Evolutionary conservation across 2,329 filamentous ascomycete species (phyloP), one percentile per base, ranked within the genome.

Genomic region (Fusarium poae): DNA sequence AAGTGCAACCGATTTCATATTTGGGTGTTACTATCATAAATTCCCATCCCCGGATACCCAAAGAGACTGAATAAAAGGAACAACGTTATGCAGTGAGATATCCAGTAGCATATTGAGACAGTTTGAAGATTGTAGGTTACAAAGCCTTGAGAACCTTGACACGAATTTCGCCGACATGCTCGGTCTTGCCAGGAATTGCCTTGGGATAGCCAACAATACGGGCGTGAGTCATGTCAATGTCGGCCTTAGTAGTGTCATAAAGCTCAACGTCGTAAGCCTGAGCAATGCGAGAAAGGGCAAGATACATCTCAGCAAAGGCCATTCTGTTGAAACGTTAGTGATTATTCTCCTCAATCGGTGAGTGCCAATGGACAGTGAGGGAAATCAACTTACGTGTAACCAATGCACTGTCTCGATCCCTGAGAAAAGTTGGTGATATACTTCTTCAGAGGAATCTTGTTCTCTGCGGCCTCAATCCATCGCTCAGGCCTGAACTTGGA

Each of bases 361-460:
- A 12, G 12, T 39, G 4, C 39, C 8, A 1, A 42, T 42, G 16
- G 8, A 15, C 3, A 16, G 13, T 42, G 5, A 6, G 20, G 15
- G 20, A 15, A 42, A 23, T 16, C 15, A 2, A 34, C 45, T 34
- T 49, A 49, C 45, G 45, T 49, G 18, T 49, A 49, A 34, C 45
- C 45, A 5, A 49, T 49, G 12, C 45, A 49, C 20, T 49, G 45
- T n/a, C 45, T 23, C 3, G 45, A 49, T 2, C 45, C 45, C 16
- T 49, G 45, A 15, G 45, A 49, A 16, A 49, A 49, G 16, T 49
- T 49, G 30, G 45, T 49, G 16, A 49, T 49, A 13, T 49, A 49
- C 45, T 49, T 49, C 21, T 49, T 49, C 5, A 49, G 45, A 3
- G 45, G 45, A 3, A 49, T 49, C 16, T 34, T 25, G 20, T 49